These are phyloP conservation scores for Ustilago vetiveriae DNA, from an alignment of 1,284 basidiomycete genomes.

Conservation along the genomic window DNA sequence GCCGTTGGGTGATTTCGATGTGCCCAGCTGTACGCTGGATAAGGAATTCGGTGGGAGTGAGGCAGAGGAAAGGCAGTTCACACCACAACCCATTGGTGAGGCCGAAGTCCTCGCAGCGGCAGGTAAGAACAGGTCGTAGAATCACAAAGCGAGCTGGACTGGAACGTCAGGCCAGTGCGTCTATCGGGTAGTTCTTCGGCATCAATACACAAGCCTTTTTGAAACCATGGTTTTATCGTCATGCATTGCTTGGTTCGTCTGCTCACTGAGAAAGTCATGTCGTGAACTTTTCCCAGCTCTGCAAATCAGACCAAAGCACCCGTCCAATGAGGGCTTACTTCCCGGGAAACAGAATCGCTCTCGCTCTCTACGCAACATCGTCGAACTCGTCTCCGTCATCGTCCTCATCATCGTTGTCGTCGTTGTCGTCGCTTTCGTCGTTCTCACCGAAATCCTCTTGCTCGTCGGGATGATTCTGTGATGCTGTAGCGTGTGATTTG, in stretches of 20 bases:
- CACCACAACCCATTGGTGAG: constrained; percentile 30
- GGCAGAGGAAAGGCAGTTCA: background rate
- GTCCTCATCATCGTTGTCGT: constrained; percentile 32
- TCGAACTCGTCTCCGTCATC: constrained; percentile 44
- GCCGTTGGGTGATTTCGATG: constrained; percentile 73
- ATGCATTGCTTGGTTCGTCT: too few species aligned
- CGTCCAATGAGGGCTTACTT: too few species aligned
- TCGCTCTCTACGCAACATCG: constrained; percentile 29
- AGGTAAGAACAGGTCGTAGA: constrained; percentile 20
- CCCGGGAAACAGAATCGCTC: too few species aligned
- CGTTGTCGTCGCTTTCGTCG: constrained; percentile 16
- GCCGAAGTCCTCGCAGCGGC: constrained; percentile 37
- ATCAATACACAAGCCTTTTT: background rate
- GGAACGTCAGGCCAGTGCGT: too few species aligned
- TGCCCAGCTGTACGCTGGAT: constrained; percentile 59
- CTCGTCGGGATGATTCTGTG: constrained; percentile 24
- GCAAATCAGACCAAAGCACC: too few species aligned
- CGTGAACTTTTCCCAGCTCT: too few species aligned
- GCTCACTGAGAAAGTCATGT: too few species aligned
- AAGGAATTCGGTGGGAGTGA: constrained; percentile 11
- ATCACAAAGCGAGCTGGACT: background rate
- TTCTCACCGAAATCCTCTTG: constrained; percentile 43
- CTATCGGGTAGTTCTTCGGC: background rate
- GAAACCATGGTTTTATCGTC: too few species aligned
- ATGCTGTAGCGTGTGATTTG: too few species aligned